Evolutionary conservation across 192 early-diverging fungal species (phyloP), one percentile per base, ranked within the genome.

Genomic region (Mortierella claussenii): DNA sequence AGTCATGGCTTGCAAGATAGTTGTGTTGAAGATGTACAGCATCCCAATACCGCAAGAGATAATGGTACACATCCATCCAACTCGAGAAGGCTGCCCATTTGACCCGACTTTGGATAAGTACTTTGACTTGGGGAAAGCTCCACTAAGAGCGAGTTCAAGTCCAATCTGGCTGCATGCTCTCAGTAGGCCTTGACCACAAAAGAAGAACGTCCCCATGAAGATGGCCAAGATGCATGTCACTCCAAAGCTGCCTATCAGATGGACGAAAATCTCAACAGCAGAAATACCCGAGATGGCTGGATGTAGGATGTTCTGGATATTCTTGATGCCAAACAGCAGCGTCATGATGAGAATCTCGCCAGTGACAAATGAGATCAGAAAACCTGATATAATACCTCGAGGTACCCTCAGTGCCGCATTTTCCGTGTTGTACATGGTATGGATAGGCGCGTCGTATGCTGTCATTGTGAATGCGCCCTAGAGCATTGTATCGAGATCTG

Each of bases 381-480:
- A 60, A 12, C 70, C 70, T 3, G 10, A 52, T 9, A 74, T 18
- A 27, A 74, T 74, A 8, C 55, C 62, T 2, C 56, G 37, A 5
- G 70, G 70, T 0, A 74, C 50, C 40, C 54, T 65, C 43, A 33
- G 23, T 27, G 70, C 61, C 1, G 70, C 62, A 30, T 74, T 74
- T 46, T 64, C 30, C n/a, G 55, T 46, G 40, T 44, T 64, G 49
- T 74, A 42, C 32, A 63, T 32, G 0, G 62, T 74, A 31, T 74
- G 70, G n/a, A 74, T 74, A 0, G 70, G 70, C 1, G 70, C 62
- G 24, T 74, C 70, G 20, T 65, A 74, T 33, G 62, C 62, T 2
- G 70, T 60, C 50, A 65, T 31, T 17, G 62, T 65, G n/a, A 65
- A 65, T 27, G 70, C 53, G 15, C 62, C 70, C 56, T 69, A 27